Evolutionary conservation across 2,329 filamentous ascomycete species (phyloP).

Genomic region (Periconia digitata): DNA sequence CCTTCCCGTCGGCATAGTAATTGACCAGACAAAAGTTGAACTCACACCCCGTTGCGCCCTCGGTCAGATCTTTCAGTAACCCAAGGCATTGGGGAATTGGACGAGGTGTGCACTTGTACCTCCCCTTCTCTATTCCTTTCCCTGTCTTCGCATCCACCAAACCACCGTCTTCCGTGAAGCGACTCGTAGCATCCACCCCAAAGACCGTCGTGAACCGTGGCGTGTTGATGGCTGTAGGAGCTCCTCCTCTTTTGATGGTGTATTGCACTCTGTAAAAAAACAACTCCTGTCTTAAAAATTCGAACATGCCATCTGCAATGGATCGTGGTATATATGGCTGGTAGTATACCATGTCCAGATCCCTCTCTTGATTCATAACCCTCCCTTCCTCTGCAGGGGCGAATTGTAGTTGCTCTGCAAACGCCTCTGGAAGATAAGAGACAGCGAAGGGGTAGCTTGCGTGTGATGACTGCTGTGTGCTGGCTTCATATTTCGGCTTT

Average conservation of each 20-base stretch:
- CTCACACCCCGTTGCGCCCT: constrained; percentile 64
- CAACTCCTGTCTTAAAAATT: constrained; percentile 69
- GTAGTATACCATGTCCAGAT: constrained; percentile 75
- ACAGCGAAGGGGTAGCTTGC: constrained; percentile 57
- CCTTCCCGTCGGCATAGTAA: constrained; percentile 75
- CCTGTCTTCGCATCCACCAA: constrained; percentile 49
- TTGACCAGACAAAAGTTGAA: constrained; percentile 84
- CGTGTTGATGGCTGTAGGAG: constrained; percentile 64
- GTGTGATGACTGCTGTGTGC: constrained; percentile 45
- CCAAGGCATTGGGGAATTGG: constrained; percentile 73
- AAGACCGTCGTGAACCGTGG: constrained; percentile 65
- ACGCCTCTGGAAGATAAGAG: constrained; percentile 48
- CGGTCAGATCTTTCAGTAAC: constrained; percentile 62
- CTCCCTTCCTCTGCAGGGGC: constrained; percentile 56
- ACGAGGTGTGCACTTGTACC: constrained; percentile 64
- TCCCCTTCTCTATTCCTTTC: constrained; percentile 44
- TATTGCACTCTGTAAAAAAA: constrained; percentile 78
- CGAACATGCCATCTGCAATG: constrained; percentile 63
- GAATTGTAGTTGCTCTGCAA: constrained; percentile 46
- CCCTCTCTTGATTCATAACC: constrained; percentile 65
- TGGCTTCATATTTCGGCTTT: constrained; percentile 41
- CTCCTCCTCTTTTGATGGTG: constrained; percentile 66
- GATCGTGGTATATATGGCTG: constrained; percentile 68
- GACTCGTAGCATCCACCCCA: constrained; percentile 64
- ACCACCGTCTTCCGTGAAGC: constrained; percentile 49